Evolutionary conservation across 169 alveolate genomes (phyloP).

Genomic region (Plasmodium billcollinsi): DNA sequence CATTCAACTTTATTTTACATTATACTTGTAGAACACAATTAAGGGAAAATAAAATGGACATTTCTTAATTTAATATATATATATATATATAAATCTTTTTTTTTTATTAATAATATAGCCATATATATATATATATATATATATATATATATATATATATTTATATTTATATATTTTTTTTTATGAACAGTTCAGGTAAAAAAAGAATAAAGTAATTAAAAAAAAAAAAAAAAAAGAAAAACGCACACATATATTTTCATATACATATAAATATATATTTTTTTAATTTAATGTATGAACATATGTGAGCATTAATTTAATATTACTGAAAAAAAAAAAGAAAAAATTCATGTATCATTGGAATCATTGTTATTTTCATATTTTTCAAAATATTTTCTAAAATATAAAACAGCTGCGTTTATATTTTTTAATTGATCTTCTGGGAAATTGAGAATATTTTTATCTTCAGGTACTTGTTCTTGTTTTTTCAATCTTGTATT

Average conservation of each 20-base stretch:
- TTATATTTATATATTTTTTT: no score
- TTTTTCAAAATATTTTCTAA: slow-evolving; percentile 57
- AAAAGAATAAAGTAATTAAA: no score
- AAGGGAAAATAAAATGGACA: no score
- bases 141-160: no score
- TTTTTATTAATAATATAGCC: no score
- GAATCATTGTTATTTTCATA: slow-evolving; percentile 21
- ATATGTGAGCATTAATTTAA: not conserved
- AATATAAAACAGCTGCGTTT: slow-evolving; percentile 74
- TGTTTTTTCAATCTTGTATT: slow-evolving; percentile 56
- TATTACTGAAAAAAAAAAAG: slow-evolving; percentile 10
- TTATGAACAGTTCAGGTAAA: no score
- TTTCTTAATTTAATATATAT: no score
- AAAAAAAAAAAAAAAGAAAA: not conserved
- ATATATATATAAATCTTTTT: no score
- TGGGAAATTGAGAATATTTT: slow-evolving; percentile 73
- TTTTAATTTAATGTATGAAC: not conserved
- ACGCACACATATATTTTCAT: not conserved
- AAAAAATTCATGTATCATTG: not conserved
- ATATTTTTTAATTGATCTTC: slow-evolving; percentile 58
- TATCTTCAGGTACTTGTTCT: slow-evolving; percentile 54
- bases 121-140: no score
- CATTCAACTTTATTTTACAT: no score
- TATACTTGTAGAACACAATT: no score
- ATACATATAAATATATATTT: not conserved